Conservation (phyloP, 2,329 filamentous ascomycete species). For the Tolypocladium album region DNA sequence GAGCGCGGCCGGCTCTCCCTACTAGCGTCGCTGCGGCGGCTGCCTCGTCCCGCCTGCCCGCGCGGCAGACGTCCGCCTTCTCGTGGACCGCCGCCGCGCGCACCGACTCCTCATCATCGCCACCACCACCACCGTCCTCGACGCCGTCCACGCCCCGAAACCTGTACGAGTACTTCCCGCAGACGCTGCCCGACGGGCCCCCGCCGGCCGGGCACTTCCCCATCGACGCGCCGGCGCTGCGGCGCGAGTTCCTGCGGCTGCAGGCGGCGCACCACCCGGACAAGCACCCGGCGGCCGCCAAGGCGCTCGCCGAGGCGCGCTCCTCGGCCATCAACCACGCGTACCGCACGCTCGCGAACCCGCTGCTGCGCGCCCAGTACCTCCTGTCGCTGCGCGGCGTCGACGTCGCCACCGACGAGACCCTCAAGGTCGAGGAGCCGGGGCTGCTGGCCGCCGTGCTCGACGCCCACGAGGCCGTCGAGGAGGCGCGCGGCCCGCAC, state of each 20-base stretch:
- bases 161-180: constrained; percentile 83
- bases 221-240: constrained; percentile 59
- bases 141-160: constrained; percentile 24
- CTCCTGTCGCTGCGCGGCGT: constrained; percentile 63
- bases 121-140: not conserved
- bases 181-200: constrained; percentile 63
- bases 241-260: constrained; percentile 75
- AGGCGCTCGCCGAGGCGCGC: constrained; percentile 59
- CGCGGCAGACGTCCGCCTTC: not conserved
- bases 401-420: constrained; percentile 72
- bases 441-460: constrained; percentile 69
- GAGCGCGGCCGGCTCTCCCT: not conserved
- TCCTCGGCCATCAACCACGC: constrained; percentile 83
- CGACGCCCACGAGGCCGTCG: constrained; percentile 67
- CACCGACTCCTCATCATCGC: constrained; percentile 3
- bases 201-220: constrained; percentile 69
- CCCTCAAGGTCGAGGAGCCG: constrained; percentile 53
- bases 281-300: constrained; percentile 41
- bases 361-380: constrained; percentile 80
- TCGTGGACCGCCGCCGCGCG: constrained; percentile 2
- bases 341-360: constrained; percentile 72
- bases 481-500: constrained; percentile 57
- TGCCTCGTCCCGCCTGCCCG: not conserved
- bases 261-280: constrained; percentile 73
- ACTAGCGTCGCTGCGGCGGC: not conserved